A percentile compares a stretch with the other conserved stretches of the same genome.
Conservation (phyloP, 148 eudicot genomes). For the Diospyros lotus region DNA sequence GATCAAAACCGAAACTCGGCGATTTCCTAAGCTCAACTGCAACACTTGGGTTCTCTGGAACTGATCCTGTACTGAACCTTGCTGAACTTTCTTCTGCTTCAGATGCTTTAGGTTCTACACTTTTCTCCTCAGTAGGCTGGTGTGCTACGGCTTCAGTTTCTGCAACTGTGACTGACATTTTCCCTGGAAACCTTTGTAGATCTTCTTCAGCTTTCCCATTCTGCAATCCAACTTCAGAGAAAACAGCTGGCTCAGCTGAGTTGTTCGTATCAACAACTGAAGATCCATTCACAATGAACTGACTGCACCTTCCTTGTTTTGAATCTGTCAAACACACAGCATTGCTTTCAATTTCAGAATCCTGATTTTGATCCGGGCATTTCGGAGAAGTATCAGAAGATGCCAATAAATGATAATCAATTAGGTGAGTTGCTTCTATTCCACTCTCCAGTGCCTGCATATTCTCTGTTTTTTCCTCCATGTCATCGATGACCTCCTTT, state of each 20-base stretch:
- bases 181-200: no score
- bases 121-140: no score
- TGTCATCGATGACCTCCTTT: background rate
- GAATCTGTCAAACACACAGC: background rate
- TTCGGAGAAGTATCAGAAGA: background rate
- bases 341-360: background rate
- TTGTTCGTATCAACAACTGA: background rate
- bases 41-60: background rate
- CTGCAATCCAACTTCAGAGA: background rate
- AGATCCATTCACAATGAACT: background rate
- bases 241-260: background rate
- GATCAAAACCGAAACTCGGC: constrained; percentile 43
- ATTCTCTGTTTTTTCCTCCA: background rate
- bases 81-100: constrained; percentile 7
- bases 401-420: background rate
- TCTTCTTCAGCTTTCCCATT: background rate
- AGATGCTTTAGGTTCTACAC: background rate
- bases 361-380: background rate
- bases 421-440: background rate
- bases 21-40: constrained; percentile 24
- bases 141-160: no score
- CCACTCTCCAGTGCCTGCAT: background rate
- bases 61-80: constrained; percentile 22
- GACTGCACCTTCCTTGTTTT: background rate
- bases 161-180: no score